These are phyloP conservation scores for Tulasnella calospora DNA, from an alignment of 768 basidiomycete genomes.

Conservation along the genomic window DNA sequence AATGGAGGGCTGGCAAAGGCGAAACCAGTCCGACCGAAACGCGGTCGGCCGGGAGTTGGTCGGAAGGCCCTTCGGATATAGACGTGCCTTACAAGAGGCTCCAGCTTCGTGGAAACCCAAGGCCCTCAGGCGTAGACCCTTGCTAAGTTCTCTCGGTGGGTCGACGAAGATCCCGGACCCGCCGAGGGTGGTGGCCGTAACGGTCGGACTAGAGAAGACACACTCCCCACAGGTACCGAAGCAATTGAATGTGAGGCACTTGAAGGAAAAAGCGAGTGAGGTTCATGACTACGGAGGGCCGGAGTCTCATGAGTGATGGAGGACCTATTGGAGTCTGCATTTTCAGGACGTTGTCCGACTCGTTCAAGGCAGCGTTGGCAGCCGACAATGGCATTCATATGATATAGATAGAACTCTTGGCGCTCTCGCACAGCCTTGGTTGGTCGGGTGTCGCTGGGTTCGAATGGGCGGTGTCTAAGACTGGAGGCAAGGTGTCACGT, in stretches of 20 bases:
- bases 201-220: not conserved
- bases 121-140: not conserved
- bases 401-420: too few relatives aligned
- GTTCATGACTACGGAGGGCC: not conserved
- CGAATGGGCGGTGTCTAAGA: too few relatives aligned
- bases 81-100: not conserved
- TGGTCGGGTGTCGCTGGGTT: not conserved
- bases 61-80: not conserved
- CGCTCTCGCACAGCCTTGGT: too few relatives aligned
- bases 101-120: not conserved
- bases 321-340: not conserved
- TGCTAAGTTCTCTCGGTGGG: not conserved
- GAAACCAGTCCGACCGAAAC: not conserved
- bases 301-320: not conserved
- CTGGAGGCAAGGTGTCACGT: not conserved
- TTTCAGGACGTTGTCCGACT: too few relatives aligned
- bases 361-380: too few relatives aligned
- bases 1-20: not conserved
- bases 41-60: not conserved
- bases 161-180: not conserved
- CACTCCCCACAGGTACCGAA: not conserved
- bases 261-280: too few relatives aligned
- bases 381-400: too few relatives aligned
- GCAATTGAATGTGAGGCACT: not conserved
- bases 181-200: not conserved